phyloP scores from a whole-genome alignment of 2,329 filamentous ascomycete genomes.

The Teratosphaeria gauchensis region DNA sequence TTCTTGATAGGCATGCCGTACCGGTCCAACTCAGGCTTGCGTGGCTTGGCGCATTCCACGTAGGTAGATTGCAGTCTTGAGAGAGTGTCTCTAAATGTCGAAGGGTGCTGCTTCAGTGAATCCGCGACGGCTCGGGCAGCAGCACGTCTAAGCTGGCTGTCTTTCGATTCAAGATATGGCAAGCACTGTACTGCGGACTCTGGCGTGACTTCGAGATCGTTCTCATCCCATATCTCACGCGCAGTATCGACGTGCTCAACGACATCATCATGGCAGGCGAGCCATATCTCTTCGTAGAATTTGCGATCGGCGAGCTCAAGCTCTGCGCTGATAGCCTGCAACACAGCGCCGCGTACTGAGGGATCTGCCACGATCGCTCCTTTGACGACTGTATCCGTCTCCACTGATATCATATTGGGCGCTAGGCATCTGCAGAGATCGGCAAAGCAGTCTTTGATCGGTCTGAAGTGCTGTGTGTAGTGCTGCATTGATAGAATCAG shows the following conservation, averaged over 20 bases:
- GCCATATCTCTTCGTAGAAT: slow-evolving; percentile 86
- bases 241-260: slow-evolving; percentile 79
- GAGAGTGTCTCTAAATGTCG: slow-evolving; percentile 54
- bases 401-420: slow-evolving; percentile 62
- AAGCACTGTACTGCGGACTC: slow-evolving; percentile 55
- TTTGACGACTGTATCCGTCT: slow-evolving; percentile 66
- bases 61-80: slow-evolving; percentile 62
- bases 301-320: slow-evolving; percentile 81
- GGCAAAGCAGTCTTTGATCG: slow-evolving; percentile 83
- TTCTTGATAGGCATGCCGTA: slow-evolving; percentile 91
- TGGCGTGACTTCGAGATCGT: slow-evolving; percentile 60
- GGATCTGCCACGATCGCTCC: slow-evolving; percentile 71
- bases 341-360: slow-evolving; percentile 69
- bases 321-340: slow-evolving; percentile 85
- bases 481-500: slow-evolving; percentile 76
- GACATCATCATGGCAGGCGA: slow-evolving; percentile 83
- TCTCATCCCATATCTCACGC: slow-evolving; percentile 89
- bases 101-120: slow-evolving; percentile 52
- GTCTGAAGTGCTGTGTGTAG: slow-evolving; percentile 88
- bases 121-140: slow-evolving; percentile 75
- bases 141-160: slow-evolving; percentile 72
- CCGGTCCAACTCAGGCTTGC: slow-evolving; percentile 74
- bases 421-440: slow-evolving; percentile 79
- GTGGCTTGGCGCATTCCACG: slow-evolving; percentile 67
- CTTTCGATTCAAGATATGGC: slow-evolving; percentile 69